Base-by-base conservation (phyloP, 805 yeast species). In the Vanderwaltozyma verrucispora region DNA sequence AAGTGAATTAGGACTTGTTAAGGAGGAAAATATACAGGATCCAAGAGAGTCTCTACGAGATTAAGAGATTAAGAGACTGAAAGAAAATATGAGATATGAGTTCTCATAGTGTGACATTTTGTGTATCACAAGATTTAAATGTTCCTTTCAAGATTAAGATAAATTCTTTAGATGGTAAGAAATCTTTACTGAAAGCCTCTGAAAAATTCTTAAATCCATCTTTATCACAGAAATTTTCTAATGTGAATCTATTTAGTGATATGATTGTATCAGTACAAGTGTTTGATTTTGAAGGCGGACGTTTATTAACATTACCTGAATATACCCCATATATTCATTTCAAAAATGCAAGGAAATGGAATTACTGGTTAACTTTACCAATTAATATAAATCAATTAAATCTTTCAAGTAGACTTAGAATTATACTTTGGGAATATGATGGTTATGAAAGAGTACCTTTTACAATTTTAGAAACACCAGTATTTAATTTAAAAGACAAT, bases 321-420 rank as follows among this genome's bases (percentile, higher is more conserved):
- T 62, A 65, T 7, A 69, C 79, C 0, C 58, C 72, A 2, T 72
- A 72, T 44, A 66, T 67, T 23, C 65, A 74, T 2, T 70, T 72
- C 44, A 63, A 65, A 40, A 50, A 47, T 23, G 39, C 59, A 24
- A 71, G 71, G 51, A 71, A 54, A 33, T 85, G 92, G 88, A 72
- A 80, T 47, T 75, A 76, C 42, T 80, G 86, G 81, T 58, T 85
- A 16, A 69, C 72, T 32, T 56, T 92, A 33, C 89, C 96, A 1
- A 70, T 88, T 2, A 67, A 69, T 37, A 75, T 82, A 45, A 71
- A 72, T 37, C 92, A 86, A 50, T 56, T 89, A n/a, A 79, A 84
- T 2, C 53, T 75, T 27, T 71, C 73, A 29, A 60, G 92, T 4
- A 70, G 67, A 43, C 54, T 88, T 14, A 70, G 71, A 37, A 64